Evolutionary conservation across 345 rosid genomes (phyloP), one percentile per base, ranked within the genome.

Genomic region (Sapria himalayana): DNA sequence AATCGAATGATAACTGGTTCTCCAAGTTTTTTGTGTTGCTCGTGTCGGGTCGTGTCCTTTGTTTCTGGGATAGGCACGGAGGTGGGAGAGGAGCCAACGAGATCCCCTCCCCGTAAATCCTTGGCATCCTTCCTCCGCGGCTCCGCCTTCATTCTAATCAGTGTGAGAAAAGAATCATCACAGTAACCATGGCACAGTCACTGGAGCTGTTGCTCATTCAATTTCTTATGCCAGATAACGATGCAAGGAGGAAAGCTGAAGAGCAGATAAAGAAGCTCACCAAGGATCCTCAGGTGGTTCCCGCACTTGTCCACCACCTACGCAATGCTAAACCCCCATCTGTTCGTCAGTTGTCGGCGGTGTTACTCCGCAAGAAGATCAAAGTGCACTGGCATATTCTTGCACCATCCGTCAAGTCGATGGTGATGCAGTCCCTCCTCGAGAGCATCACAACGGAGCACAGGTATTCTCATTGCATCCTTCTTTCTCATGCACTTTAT

Each of bases 371-470:
- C 9, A 84, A 89, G 78, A 89, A 82, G 69, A 79, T 89, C 64
- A 89, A 93, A 4, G 99, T 93, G 4, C 99, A 89, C 54, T 89
- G 95, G 99, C 65, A 93, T n/a, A 89, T 82, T 72, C 84, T 89
- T 15, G 25, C 95, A 19, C 85, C 92, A 16, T 86, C 72, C 39
- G 55, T 69, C 43, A 89, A 89, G 54, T 75, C 66, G 36, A 69
- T 70, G 7, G 98, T 89, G 51, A 89, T 79, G 59, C 78, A 75
- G 38, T 82, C 95, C 12, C 67, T 89, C 43, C 67, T 82, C 13
- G 98, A 89, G 56, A 89, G 95, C 63, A 79, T 89, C 63, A 89
- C 98, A 17, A 48, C 74, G 35, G 98, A 89, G 58, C 91, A 76
- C 59, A 89, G 95, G 98, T 81, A 15, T 12, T 15, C 10, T n/a